These are phyloP conservation scores for Pyricularia sp. DNA, from an alignment of 2,329 filamentous ascomycete species.

Conservation along the genomic window DNA sequence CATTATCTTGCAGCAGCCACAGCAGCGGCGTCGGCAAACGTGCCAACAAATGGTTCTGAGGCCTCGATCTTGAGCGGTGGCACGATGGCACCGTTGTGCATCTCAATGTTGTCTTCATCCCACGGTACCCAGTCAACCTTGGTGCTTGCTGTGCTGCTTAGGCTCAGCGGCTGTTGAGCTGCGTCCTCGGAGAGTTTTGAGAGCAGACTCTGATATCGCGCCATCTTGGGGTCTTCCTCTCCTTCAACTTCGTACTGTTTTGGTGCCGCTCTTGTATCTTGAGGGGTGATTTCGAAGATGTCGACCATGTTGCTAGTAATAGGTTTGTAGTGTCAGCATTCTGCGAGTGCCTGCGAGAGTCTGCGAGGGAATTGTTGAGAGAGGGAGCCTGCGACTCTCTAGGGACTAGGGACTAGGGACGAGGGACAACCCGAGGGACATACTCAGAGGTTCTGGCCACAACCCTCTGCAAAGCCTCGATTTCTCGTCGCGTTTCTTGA, in stretches of 20 bases:
- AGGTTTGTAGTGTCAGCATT: constrained; percentile 13
- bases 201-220: constrained; percentile 52
- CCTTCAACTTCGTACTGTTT: constrained; percentile 38
- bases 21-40: constrained; percentile 47
- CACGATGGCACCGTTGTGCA: constrained; percentile 23
- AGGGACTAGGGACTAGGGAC: neutral
- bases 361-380: neutral
- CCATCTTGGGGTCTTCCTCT: constrained; percentile 41
- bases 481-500: constrained; percentile 53
- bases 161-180: constrained; percentile 22
- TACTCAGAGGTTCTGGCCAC: constrained; percentile 58
- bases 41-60: constrained; percentile 43
- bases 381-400: no score
- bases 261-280: constrained; percentile 28
- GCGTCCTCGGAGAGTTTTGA: constrained; percentile 46
- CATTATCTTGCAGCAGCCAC: neutral
- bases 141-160: constrained; percentile 13
- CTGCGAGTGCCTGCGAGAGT: neutral
- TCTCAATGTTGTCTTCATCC: constrained; percentile 39
- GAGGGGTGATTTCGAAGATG: constrained; percentile 55
- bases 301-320: constrained; percentile 53
- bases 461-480: constrained; percentile 54
- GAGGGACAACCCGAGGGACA: constrained; percentile 12
- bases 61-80: constrained; percentile 28
- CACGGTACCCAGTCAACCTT: constrained; percentile 45